phyloP scores from a whole-genome alignment of 164 flowering plant genomes.

The Vitis riparia region DNA sequence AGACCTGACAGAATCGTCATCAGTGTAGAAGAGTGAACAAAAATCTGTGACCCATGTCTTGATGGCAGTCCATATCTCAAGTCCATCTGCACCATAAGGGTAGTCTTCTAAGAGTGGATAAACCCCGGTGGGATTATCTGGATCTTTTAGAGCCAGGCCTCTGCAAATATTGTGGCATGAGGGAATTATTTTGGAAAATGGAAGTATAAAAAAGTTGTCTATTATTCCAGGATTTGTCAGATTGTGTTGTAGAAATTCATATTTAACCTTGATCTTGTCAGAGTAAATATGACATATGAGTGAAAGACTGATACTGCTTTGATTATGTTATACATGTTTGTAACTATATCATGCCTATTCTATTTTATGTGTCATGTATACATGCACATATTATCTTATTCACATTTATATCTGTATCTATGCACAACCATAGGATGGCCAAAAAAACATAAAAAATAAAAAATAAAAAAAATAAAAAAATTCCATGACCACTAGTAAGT shows the following conservation, averaged over 20 bases:
- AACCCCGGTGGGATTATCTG: constrained; percentile 31
- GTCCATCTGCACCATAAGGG: constrained; percentile 69
- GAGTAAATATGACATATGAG: too few relatives aligned
- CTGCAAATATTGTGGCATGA: constrained; percentile 22
- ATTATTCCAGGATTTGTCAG: neutral
- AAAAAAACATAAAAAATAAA: too few relatives aligned
- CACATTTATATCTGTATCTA: too few relatives aligned
- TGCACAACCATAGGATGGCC: too few relatives aligned
- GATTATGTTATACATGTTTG: too few relatives aligned
- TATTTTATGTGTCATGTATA: too few relatives aligned
- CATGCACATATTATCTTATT: too few relatives aligned
- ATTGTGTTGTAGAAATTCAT: neutral
- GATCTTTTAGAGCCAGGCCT: constrained; percentile 46
- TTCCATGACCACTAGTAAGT: too few relatives aligned
- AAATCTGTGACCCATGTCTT: constrained; percentile 54
- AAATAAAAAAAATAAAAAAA: too few relatives aligned
- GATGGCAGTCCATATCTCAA: constrained; percentile 64
- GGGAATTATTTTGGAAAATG: neutral
- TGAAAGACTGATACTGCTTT: too few relatives aligned
- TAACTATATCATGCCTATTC: too few relatives aligned
- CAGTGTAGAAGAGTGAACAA: constrained; percentile 49
- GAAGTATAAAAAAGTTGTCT: neutral
- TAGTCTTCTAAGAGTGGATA: constrained; percentile 54
- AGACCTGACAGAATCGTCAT: constrained; percentile 24
- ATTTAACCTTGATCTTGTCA: neutral